phyloP scores from a whole-genome alignment of 2,329 filamentous ascomycete species.

The Colletotrichum graminicola region DNA sequence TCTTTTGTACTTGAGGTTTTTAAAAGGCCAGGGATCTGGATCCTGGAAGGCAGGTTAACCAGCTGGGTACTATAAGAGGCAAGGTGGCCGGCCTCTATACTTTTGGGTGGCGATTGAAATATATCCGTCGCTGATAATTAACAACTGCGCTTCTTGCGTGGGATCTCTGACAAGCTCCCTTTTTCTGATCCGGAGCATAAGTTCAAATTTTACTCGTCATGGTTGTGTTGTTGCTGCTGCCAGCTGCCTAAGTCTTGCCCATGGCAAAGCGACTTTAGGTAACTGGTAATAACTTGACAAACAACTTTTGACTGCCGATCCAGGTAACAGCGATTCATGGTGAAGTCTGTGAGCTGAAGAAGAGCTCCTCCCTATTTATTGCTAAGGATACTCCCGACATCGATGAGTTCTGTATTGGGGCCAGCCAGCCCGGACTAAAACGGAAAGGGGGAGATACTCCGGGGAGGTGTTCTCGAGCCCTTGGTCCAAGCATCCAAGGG shows the following conservation, averaged over 20 bases:
- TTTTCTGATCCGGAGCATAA: not conserved
- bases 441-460: no score
- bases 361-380: no score
- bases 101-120: constrained; percentile 6
- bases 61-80: not conserved
- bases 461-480: no score
- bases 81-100: constrained; percentile 15
- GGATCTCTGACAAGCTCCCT: not conserved
- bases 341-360: no score
- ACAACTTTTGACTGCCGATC: no score
- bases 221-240: not conserved
- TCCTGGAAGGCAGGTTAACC: constrained; percentile 7
- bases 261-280: no score
- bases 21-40: not conserved
- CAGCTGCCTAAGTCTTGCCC: no score
- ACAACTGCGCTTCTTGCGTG: constrained; percentile 3
- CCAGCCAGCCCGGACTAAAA: no score
- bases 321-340: no score
- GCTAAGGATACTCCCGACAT: no score
- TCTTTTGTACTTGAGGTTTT: not conserved
- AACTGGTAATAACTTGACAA: no score
- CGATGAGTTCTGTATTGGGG: no score
- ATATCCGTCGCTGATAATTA: constrained; percentile 10
- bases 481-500: not conserved
- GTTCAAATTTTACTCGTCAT: not conserved